Base-by-base conservation (phyloP, 768 basidiomycete species). In the Amanita muscaria region DNA sequence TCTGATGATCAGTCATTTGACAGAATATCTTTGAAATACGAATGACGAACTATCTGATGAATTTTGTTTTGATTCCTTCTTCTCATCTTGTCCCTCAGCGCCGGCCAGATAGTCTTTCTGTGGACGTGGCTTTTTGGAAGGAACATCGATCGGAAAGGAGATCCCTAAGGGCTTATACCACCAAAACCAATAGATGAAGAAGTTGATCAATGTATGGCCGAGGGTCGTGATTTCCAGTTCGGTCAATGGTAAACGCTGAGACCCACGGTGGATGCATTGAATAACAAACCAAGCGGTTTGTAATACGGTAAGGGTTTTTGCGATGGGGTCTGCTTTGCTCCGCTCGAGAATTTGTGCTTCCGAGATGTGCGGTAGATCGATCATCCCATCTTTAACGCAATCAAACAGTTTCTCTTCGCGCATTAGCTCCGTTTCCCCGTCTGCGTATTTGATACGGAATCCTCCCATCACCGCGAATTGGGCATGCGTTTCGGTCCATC, bases 221-320 rank as follows among this genome's bases (percentile, higher is more conserved):
- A 40, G 22, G 10, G 39, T 40, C 5, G 29, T 30, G 18, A 40
- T n/a, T 18, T 40, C 39, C 5, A 40, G 39, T 23, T 40, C 39
- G 11, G 21, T 40, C 3, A 40, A 4, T 5, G 18, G 19, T 4
- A 40, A 22, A 18, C 21, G 19, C 18, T 40, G 39, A 8, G n/a
- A 12, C 8, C 10, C 23, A n/a, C 39, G 39, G 29, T 24, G 24
- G n/a, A 24, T 15, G 22, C 3, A 21, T 16, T 40, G 24, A 15
- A 40, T n/a, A 7, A 24, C 39, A 30, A 40, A 40, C 39, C 39
- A 40, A 3, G 22, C 12, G 8, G 39, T 40, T 24, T 40, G 39
- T 4, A 40, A 4, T 2, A 40, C 4, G 2, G 15, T 21, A 12
- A 40, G 2, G n/a, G 19, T 22, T 16, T 40, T 40, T n/a, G 39